Conservation (phyloP, 192 early-diverging fungal species). For the Coemansia sp. region DNA sequence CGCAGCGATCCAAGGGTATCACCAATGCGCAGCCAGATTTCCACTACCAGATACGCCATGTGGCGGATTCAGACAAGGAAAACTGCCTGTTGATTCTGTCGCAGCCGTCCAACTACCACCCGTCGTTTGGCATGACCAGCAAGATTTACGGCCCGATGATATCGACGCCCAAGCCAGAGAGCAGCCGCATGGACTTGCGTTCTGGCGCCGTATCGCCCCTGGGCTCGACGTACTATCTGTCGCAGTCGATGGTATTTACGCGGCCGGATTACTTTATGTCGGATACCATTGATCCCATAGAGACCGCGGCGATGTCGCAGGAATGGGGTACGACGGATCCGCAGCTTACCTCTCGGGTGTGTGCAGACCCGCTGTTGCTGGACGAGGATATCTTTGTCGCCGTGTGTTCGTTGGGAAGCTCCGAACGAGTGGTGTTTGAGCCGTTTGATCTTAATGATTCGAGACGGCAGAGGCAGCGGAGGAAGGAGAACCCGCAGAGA, state of each 20-base stretch:
- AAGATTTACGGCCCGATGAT: constrained; percentile 33
- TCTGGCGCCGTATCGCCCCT: constrained; percentile 18
- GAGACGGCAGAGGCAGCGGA: constrained; percentile 18
- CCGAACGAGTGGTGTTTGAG: constrained; percentile 24
- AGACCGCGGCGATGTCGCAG: constrained; percentile 2
- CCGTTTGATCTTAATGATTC: constrained; percentile 36
- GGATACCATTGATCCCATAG: constrained; percentile 18
- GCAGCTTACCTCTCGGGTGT: constrained; percentile 35
- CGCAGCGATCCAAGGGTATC: background rate
- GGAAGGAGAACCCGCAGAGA: constrained; percentile 10
- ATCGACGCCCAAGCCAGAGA: constrained; percentile 2
- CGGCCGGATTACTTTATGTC: constrained; percentile 41
- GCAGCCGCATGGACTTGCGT: background rate
- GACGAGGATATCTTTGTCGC: constrained; percentile 43
- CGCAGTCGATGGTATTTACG: constrained; percentile 38
- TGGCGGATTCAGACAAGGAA: constrained; percentile 48
- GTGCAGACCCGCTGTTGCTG: constrained; percentile 37
- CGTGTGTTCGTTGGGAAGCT: constrained; percentile 28
- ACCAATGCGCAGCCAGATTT: constrained; percentile 17
- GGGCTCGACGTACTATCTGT: constrained; percentile 31
- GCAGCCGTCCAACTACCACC: constrained; percentile 38
- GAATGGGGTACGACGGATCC: constrained; percentile 40
- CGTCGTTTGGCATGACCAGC: constrained; percentile 44
- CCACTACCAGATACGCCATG: constrained; percentile 28
- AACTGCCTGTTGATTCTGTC: constrained; percentile 37